Evolutionary conservation across 352 stramenopile genomes (phyloP), one percentile per base, ranked within the genome.

Genomic region (Peronospora farinosa): DNA sequence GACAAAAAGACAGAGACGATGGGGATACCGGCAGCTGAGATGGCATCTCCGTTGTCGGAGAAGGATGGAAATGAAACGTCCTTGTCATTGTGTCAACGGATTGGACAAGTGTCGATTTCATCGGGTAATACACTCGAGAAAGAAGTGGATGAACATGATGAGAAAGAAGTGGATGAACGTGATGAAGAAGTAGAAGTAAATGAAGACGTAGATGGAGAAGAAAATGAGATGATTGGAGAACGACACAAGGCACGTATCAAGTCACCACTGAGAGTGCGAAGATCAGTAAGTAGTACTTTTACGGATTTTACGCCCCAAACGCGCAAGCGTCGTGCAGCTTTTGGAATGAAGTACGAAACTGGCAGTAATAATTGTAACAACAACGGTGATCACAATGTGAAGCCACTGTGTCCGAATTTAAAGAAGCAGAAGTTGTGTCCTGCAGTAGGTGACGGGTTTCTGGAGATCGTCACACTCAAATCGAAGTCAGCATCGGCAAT

Each of bases 81-180:
- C 5, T 47, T 88, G 28, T 86, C 81, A 31, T 54, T 92, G 30
- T 84, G 71, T 51, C 70, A 92, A 48, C 72, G 74, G 1, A 92
- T 92, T 28, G 76, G 71, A 36, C 78, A 90, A 27, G 78, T 89
- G 8, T 79, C 76, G 4, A 92, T 92, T 27, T 92, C 81, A 3
- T 67, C 74, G 1, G 49, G 49, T 13, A 60, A 43, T 12, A 50
- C 35, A 19, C 30, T 44, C 2, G 40, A 60, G 25, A 55, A 25
- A 13, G 42, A 50, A 21, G 27, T 13, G 2, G 46, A 55, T 1
- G 35, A 37, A n/a, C 30, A 16, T 38, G 36, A 47, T 21, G 19
- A 21, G 3, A 3, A 21, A 23, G 42, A 60, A 32, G n/a, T 9
- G 0, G 19, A 40, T 30, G 52, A 61, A 59, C 30, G 13, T 38